Evolutionary conservation across 805 yeast species (phyloP).

Genomic region (Metschnikowia colocasiae): DNA sequence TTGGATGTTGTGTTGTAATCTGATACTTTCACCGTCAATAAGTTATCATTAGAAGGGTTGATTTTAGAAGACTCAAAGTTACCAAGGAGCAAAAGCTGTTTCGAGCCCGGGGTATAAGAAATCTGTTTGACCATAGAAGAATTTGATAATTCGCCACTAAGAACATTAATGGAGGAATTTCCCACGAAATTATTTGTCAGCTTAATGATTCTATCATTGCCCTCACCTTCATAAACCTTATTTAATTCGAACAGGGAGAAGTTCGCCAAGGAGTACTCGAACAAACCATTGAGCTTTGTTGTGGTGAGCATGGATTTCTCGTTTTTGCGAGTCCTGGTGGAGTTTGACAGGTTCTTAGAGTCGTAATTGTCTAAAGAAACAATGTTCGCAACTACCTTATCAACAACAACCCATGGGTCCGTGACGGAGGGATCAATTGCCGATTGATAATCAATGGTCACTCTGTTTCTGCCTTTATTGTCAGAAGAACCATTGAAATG

Average conservation of each 20-base stretch:
- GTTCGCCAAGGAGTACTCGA: slow-evolving; percentile 75
- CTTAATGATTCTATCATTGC: slow-evolving; percentile 24
- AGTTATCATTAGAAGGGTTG: slow-evolving; percentile 25
- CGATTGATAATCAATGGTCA: slow-evolving; percentile 26
- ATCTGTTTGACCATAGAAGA: slow-evolving; percentile 9
- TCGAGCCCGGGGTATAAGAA: slow-evolving; percentile 4
- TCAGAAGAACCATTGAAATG: slow-evolving; percentile 47
- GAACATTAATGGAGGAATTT: slow-evolving; percentile 36
- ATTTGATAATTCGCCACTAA: slow-evolving; percentile 29
- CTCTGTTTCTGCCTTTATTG: slow-evolving; percentile 25
- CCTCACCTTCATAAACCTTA: slow-evolving; percentile 21
- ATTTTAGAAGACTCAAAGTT: slow-evolving; percentile 35
- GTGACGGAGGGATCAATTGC: slow-evolving; percentile 21
- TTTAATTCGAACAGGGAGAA: slow-evolving; percentile 40
- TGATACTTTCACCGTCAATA: slow-evolving; percentile 26
- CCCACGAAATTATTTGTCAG: slow-evolving; percentile 37
- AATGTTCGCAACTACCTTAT: slow-evolving; percentile 52
- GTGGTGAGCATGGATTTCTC: slow-evolving; percentile 18
- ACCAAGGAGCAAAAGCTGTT: slow-evolving; percentile 44
- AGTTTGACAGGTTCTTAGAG: slow-evolving; percentile 14
- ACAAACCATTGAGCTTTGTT: slow-evolving; percentile 64
- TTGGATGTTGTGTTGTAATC: slow-evolving; percentile 33
- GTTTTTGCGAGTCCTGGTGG: slow-evolving; percentile 17
- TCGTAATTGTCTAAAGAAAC: slow-evolving; percentile 43
- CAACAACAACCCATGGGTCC: slow-evolving; percentile 62